Conservation (phyloP, 257 asterid genomes). For the Solanum chiquidenum region DNA sequence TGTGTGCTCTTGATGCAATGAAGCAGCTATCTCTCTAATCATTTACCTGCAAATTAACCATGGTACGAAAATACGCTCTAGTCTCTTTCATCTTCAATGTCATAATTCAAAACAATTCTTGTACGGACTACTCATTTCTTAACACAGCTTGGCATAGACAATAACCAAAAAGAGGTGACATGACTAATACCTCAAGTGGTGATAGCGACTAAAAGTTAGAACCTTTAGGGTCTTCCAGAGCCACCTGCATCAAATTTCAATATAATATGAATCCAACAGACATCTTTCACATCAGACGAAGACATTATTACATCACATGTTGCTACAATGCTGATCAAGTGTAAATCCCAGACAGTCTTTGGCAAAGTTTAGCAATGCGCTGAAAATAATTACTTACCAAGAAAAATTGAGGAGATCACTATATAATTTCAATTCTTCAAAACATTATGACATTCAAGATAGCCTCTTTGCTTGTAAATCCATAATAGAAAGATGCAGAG, state of each 20-base stretch:
- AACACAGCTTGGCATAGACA: not conserved
- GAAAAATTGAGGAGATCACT: not conserved
- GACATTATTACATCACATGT: not conserved
- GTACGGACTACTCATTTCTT: not conserved
- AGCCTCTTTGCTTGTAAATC: not conserved
- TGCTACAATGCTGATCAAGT: not conserved
- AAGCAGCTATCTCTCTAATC: conserved; percentile 43
- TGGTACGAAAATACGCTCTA: not conserved
- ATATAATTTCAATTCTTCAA: not conserved
- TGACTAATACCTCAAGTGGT: conserved; percentile 61
- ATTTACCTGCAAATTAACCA: conserved; percentile 33
- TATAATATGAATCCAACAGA: not conserved
- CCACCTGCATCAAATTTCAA: conserved; percentile 38
- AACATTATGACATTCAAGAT: not conserved
- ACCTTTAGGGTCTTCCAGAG: conserved; percentile 73
- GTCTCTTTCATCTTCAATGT: not conserved
- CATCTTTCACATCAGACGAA: not conserved
- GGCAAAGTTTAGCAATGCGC: not conserved
- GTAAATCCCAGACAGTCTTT: not conserved
- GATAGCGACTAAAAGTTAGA: conserved; percentile 84
- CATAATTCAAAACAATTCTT: not conserved
- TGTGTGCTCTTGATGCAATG: conserved; percentile 79
- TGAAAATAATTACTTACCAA: not conserved
- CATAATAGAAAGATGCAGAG: not conserved
- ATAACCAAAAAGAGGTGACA: not conserved